These are phyloP conservation scores for Linanthus parryae DNA, from an alignment of 148 eudicot genomes.

Conservation along the genomic window DNA sequence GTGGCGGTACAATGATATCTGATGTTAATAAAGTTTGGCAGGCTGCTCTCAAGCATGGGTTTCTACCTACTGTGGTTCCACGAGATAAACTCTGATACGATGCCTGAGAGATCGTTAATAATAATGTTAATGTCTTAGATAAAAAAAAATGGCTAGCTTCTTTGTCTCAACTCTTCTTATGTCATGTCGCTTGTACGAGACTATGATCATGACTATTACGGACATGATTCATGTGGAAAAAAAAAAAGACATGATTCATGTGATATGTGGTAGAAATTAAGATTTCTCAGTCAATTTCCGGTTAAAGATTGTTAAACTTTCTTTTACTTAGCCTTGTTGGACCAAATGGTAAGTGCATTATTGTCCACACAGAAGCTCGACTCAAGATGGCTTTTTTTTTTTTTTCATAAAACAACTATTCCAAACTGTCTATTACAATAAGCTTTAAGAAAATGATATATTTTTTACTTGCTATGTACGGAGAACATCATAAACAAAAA, in stretches of 20 bases:
- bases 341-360: no score
- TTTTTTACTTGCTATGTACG: no score
- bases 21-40: conserved; percentile 42
- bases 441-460: no score
- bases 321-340: background rate
- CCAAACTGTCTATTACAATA: no score
- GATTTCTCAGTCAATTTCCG: background rate
- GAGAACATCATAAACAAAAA: no score
- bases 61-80: conserved; percentile 5
- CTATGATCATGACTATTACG: background rate
- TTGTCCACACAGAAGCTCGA: no score
- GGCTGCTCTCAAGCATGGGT: conserved; percentile 44
- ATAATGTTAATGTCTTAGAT: background rate
- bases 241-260: no score
- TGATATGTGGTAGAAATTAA: background rate
- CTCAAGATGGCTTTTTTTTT: no score
- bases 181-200: background rate
- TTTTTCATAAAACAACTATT: no score
- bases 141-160: background rate
- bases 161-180: background rate
- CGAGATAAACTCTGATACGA: background rate
- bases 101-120: background rate
- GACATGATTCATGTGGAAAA: conserved; percentile 15
- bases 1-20: conserved; percentile 30
- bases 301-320: no score